A percentile compares a stretch with the other conserved stretches of the same genome.
Evolutionary conservation across 2,329 filamentous ascomycete genomes (phyloP).

Genomic region (Biscogniauxia mediterranea): DNA sequence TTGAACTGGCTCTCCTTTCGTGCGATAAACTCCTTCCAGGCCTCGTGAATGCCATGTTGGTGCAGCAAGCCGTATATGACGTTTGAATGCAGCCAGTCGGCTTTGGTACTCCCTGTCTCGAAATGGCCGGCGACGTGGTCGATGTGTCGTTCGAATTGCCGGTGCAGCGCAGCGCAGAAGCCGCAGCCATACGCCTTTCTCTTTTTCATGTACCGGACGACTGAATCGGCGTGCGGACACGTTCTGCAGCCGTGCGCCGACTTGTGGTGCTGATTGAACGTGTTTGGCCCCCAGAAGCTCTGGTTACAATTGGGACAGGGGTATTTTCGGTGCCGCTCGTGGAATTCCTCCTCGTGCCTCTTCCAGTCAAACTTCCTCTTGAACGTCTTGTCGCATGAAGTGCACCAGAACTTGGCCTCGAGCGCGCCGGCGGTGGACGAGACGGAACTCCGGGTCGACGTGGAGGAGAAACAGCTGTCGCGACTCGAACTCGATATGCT

Average conservation of each 20-base stretch:
- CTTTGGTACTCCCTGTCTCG: conserved; percentile 59
- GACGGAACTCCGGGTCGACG: conserved; percentile 30
- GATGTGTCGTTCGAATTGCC: conserved; percentile 64
- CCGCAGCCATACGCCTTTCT: conserved; percentile 68
- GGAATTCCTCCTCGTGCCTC: conserved; percentile 67
- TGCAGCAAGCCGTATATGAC: conserved; percentile 67
- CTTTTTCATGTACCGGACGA: conserved; percentile 61
- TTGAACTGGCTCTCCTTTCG: conserved; percentile 44
- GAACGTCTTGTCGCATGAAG: conserved; percentile 60
- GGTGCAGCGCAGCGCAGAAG: conserved; percentile 63
- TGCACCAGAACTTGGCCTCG: conserved; percentile 39
- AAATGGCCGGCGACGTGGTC: conserved; percentile 69
- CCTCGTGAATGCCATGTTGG: conserved; percentile 59
- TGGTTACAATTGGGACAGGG: conserved; percentile 67
- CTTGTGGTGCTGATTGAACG: conserved; percentile 67
- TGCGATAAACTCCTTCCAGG: conserved; percentile 58
- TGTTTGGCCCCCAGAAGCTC: conserved; percentile 66
- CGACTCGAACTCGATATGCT: conserved; percentile 30
- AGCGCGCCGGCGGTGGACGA: conserved; percentile 26
- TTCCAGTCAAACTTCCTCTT: conserved; percentile 70
- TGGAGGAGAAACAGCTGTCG: conserved; percentile 33
- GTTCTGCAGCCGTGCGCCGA: conserved; percentile 63
- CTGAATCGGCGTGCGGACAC: conserved; percentile 63
- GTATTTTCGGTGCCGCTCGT: conserved; percentile 67
- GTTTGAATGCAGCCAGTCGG: conserved; percentile 67